These are phyloP conservation scores for Striga hermonthica DNA, from an alignment of 305 asterid species.

Conservation along the genomic window DNA sequence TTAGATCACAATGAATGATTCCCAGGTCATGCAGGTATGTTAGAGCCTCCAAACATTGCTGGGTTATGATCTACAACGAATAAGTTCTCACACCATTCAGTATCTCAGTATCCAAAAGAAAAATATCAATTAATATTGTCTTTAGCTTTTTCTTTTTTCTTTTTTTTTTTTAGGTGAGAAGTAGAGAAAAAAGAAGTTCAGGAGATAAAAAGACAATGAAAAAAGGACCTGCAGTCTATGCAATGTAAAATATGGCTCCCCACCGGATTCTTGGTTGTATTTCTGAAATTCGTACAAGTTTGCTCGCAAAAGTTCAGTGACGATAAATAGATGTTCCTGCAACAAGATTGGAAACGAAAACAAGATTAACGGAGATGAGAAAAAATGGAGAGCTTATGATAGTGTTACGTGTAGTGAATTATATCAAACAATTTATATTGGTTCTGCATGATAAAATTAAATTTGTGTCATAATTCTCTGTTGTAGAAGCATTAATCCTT, in stretches of 20 bases:
- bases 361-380: neutral
- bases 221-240: slow-evolving; percentile 66
- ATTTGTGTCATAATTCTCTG: neutral
- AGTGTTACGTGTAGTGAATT: too few relatives aligned
- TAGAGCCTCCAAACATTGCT: slow-evolving; percentile 88
- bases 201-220: neutral
- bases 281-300: slow-evolving; percentile 91
- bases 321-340: slow-evolving; percentile 93
- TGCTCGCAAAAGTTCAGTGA: slow-evolving; percentile 92
- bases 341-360: slow-evolving; percentile 7
- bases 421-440: neutral
- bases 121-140: too few relatives aligned
- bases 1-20: slow-evolving; percentile 91
- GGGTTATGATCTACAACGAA: slow-evolving; percentile 60
- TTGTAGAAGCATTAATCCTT: too few relatives aligned
- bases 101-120: too few relatives aligned
- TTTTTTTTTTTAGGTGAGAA: neutral
- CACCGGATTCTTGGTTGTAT: slow-evolving; percentile 51
- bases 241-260: slow-evolving; percentile 42
- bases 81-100: slow-evolving; percentile 13
- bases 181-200: neutral
- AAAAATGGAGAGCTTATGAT: too few relatives aligned
- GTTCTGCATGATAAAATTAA: neutral
- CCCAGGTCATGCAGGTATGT: slow-evolving; percentile 77
- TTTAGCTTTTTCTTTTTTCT: neutral